Evolutionary conservation across 2,329 filamentous ascomycete species (phyloP), one percentile per base, ranked within the genome.

Genomic region (Cladosporium colombiae): DNA sequence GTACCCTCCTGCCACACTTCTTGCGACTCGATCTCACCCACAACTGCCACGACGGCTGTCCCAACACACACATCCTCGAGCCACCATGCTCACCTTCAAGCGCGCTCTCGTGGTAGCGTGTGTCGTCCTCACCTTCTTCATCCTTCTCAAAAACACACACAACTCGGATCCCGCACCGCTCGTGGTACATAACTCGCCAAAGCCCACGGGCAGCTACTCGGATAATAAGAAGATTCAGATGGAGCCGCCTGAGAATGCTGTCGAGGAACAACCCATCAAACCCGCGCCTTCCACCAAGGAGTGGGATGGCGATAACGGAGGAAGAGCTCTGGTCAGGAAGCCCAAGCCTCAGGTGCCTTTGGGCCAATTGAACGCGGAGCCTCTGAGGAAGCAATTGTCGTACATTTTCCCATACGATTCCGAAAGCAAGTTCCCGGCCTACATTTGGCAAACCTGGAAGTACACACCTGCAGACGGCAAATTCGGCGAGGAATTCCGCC

Each of bases 391-490:
- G 69, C 86, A 95, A 80, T 87, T 99, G 65, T 89, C 89, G 62
- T 97, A 96, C 81, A 91, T 96, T 72, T 98, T 95, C 79, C 92
- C 93, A 23, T 99, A 98, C 83, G 91, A 97, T 74, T 84, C 94
- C 68, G 88, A 93, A 74, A 80, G 84, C 72, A 96, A 94, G 78
- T 98, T 98, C 78, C 95, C 95, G 3, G 93, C 93, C 65, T 98
- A 97, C 82, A 96, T 99, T 75, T 99, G 95, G 95, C 95, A 99
- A 83, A 99, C 95, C 16, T 99, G 95, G 95, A 97, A 96, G 78
- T 89, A 88, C 74, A 91, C 88, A 0, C 93, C 94, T 0, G 86
- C 89, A 1, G 90, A 92, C 25, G 84, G 87, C 60, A 84, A 91
- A 68, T 99, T 99, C 76, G 80, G 79, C 13, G 87, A 89, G 68